These are phyloP conservation scores for Discostella pseudostelligera DNA, from an alignment of 108 stramenopile genomes.

Conservation along the genomic window DNA sequence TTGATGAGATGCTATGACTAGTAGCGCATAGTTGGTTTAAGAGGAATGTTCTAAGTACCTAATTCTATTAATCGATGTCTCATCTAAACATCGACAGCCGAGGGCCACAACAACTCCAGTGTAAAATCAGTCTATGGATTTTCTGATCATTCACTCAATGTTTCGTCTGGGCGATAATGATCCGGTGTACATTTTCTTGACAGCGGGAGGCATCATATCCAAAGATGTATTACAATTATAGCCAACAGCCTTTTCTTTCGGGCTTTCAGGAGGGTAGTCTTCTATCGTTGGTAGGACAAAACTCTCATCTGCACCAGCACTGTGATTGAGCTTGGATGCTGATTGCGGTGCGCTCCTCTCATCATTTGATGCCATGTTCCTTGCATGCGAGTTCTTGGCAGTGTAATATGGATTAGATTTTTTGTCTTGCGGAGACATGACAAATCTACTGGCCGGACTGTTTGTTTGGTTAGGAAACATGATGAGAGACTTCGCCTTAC, in stretches of 20 bases:
- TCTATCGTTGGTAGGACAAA: slow-evolving; percentile 48
- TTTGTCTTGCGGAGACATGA: slow-evolving; percentile 46
- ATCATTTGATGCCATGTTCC: neutral
- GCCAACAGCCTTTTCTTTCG: slow-evolving; percentile 6
- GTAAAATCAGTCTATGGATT: neutral
- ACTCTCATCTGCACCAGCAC: slow-evolving; percentile 39
- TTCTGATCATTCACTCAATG: slow-evolving; percentile 9
- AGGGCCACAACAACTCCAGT: too few species aligned
- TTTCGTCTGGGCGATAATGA: slow-evolving; percentile 9
- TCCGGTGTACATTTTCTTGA: slow-evolving; percentile 25
- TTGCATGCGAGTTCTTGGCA: slow-evolving; percentile 9
- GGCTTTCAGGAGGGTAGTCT: slow-evolving; percentile 35
- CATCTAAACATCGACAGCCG: neutral
- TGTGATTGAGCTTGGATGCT: slow-evolving; percentile 34
- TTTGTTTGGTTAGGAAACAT: slow-evolving; percentile 45
- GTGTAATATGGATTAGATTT: slow-evolving; percentile 29
- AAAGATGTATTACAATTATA: slow-evolving; percentile 6
- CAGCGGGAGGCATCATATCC: slow-evolving; percentile 22
- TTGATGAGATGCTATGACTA: too few species aligned
- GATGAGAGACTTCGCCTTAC: slow-evolving; percentile 42
- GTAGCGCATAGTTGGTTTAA: too few species aligned
- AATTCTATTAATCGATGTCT: neutral
- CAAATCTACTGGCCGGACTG: slow-evolving; percentile 42
- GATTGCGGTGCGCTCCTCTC: slow-evolving; percentile 4
- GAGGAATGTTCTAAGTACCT: too few species aligned